A percentile compares a stretch with the other conserved stretches of the same genome.
Conservation (phyloP, 176 grass and related monocot genomes). For the Juncus inflexus region DNA sequence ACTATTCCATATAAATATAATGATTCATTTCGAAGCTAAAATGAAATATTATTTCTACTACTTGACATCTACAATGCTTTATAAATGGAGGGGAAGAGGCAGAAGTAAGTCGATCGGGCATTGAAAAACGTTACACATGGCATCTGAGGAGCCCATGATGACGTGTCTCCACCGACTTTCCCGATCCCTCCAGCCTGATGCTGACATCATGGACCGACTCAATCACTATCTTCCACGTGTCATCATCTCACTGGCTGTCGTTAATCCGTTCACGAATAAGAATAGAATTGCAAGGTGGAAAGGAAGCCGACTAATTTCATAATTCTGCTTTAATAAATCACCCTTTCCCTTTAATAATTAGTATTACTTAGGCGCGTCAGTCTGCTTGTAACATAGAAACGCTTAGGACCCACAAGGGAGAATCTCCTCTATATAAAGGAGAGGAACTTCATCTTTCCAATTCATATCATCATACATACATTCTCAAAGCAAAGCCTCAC, state of each 20-base stretch:
- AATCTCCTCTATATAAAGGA: constrained; percentile 33
- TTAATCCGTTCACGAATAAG: not conserved
- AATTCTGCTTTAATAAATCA: not conserved
- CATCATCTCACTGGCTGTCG: not conserved
- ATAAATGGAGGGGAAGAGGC: not conserved
- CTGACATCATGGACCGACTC: not conserved
- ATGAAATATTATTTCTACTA: too few relatives aligned
- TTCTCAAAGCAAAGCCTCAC: constrained; percentile 24
- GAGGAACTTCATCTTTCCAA: constrained; percentile 17
- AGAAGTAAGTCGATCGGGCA: not conserved
- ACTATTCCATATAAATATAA: too few relatives aligned
- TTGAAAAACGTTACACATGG: constrained; percentile 7
- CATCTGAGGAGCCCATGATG: constrained; percentile 14
- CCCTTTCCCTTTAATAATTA: constrained; percentile 12
- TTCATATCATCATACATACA: not conserved
- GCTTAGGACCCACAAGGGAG: not conserved
- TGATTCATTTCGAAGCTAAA: too few relatives aligned
- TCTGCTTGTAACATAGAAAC: constrained; percentile 20
- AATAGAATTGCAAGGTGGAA: not conserved
- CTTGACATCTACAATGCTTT: not conserved
- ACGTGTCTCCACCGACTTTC: constrained; percentile 30
- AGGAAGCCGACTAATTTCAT: constrained; percentile 22
- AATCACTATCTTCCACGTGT: not conserved
- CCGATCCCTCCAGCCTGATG: constrained; percentile 10
- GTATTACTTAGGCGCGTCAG: constrained; percentile 31